Evolutionary conservation across 768 basidiomycete genomes (phyloP), one percentile per base, ranked within the genome.

Genomic region (Austroboletus eburneus): DNA sequence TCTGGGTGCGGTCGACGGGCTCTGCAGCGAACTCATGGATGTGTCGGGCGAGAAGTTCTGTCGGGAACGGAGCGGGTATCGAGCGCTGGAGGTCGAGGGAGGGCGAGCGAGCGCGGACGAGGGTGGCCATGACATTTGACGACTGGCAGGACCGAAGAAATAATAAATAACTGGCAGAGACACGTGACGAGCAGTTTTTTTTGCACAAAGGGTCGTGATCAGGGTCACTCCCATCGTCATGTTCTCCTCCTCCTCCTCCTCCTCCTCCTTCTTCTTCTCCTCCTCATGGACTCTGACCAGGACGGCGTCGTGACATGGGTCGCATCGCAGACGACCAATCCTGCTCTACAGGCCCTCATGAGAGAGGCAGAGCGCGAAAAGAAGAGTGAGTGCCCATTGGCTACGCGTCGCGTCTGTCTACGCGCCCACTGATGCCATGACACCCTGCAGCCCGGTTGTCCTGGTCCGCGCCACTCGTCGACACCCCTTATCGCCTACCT

Each of bases 1-100:
- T 73, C 79, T 85, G 58, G 32, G 53, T 51, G 34, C 61, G 52
- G 27, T 63, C 56, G 34, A 66, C 56, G 2, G 36, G 51, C 35
- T 61, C 54, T 1, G 32, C 40, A 0, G 57, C 59, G 17, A 67
- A 57, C 35, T 66, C 49, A 24, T 58, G 56, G 43, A 51, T 9
- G 10, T 47, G 12, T 21, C 42, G 29, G 12, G 27, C 9, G 36
- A 64, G 50, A 3, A 29, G 46, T 0, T 62, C 49, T 0, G 47
- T 32, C 1, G 62, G 63, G 22, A 64, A 64, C 0, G 63, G 63
- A 1, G 58, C 18, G 23, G 62, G 62, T 8, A 63, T 45, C 9
- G 18, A 39, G 1, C 27, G 18, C 4, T 32, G 59, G 23, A 61
- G 37, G 23, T 44, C 29, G 5, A 30, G 9, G 2, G 40, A 35